Base-by-base conservation (phyloP, 2,329 filamentous ascomycete genomes). In the Phialophora tarda region DNA sequence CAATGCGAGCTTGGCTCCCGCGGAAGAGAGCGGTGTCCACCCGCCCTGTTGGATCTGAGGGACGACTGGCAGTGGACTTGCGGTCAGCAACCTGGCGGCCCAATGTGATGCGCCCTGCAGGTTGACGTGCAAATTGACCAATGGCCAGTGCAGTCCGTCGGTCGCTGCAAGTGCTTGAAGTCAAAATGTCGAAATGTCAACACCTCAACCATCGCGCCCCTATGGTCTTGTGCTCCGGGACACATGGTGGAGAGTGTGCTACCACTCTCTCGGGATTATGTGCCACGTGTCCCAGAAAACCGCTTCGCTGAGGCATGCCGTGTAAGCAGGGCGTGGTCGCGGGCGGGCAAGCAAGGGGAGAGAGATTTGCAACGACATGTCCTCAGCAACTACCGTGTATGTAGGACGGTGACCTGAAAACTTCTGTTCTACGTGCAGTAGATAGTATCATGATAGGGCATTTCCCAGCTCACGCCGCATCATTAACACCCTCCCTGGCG, bases 41-140 rank as follows among this genome's bases (percentile, higher is more conserved):
- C 38, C 38, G 38, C 38, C 38, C 38, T 44, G 17, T 2, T 44
- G 38, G 38, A n/a, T n/a, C 17, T 7, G 38, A n/a, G 17, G 17
- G 5, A 44, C 14, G 38, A 44, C 38, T 44, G 38, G 38, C 5
- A 44, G 38, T 10, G 10, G 38, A 44, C 38, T 44, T 44, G 38
- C 38, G 38, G 38, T 44, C 38, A 44, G 7, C 11, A 44, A 44
- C 5, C 38, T 44, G 17, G 38, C 38, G 38, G 38, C 38, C 38
- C 38, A 44, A 44, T 44, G 38, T 44, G 38, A 44, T 44, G 38
- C 38, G 38, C 38, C 38, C 14, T 44, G 38, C 38, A 44, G 38
- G 14, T 44, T 8, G 14, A 44, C 38, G 5, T 44, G 14, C 38
- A 7, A 3, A n/a, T n/a, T n/a, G 38, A 44, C 38, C 38, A 44